Conservation (phyloP, 805 yeast species). For the Tetrapisispora iriomotensis region DNA sequence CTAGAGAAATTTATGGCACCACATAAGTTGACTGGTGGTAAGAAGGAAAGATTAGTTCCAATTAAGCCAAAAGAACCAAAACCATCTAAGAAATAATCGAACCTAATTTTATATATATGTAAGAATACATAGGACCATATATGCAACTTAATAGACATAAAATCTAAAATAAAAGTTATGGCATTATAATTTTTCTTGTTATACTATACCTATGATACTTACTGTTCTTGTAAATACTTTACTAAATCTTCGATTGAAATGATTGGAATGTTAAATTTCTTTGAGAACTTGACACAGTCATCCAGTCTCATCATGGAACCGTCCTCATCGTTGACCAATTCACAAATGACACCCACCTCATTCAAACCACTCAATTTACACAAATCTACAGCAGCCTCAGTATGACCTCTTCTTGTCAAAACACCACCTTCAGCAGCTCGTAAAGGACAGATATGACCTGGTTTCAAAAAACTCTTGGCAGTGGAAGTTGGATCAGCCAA, state of each 20-base stretch:
- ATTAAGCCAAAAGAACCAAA: conserved; percentile 46
- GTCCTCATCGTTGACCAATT: conserved; percentile 83
- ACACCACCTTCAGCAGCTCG: conserved; percentile 85
- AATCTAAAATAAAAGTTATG: no score
- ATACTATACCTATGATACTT: neutral
- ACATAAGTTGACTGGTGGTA: conserved; percentile 69
- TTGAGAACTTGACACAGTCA: conserved; percentile 68
- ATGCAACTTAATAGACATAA: no score
- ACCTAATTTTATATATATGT: neutral
- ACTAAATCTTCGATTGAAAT: conserved; percentile 72
- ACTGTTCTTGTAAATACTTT: conserved; percentile 33
- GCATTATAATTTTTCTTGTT: neutral
- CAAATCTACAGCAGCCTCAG: conserved; percentile 92
- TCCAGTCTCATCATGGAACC: conserved; percentile 92
- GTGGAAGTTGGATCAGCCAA: conserved; percentile 48
- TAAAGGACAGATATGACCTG: conserved; percentile 91
- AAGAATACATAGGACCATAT: no score
- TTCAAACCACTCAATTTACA: conserved; percentile 64
- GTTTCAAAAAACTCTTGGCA: conserved; percentile 67
- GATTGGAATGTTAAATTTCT: conserved; percentile 51
- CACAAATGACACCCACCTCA: conserved; percentile 90
- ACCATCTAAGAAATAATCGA: conserved; percentile 7
- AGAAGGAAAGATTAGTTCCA: conserved; percentile 63
- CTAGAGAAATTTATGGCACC: conserved; percentile 72
- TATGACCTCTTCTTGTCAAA: conserved; percentile 79